phyloP scores from a whole-genome alignment of 1,284 basidiomycete species.

The Gomphus bonarii region DNA sequence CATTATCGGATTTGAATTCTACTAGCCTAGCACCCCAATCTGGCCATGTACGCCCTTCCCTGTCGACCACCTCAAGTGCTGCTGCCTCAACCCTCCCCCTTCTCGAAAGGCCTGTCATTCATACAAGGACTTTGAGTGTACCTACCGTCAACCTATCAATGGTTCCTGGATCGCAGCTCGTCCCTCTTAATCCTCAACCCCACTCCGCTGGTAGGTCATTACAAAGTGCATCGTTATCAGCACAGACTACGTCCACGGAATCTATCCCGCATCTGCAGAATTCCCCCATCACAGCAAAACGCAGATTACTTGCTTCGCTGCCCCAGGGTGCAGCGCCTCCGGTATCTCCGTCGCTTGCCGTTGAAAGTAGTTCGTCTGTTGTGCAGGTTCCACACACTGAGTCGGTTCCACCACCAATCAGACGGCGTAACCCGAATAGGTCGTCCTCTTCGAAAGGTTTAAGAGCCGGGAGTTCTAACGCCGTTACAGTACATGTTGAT shows the following conservation, averaged over 20 bases:
- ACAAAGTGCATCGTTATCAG: background rate
- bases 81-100: constrained; percentile 1
- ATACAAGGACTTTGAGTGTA: background rate
- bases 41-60: background rate
- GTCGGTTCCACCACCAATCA: background rate
- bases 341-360: background rate
- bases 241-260: background rate
- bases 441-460: background rate
- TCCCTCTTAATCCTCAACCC: background rate
- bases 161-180: background rate
- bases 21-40: background rate
- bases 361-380: background rate
- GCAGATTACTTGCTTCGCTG: background rate
- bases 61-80: constrained; percentile 6
- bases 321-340: constrained; percentile 2
- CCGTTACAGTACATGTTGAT: background rate
- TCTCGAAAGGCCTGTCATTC: constrained; percentile 5
- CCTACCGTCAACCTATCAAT: background rate
- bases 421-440: background rate
- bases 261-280: background rate
- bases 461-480: background rate
- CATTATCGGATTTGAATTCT: background rate
- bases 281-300: background rate
- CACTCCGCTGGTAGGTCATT: background rate
- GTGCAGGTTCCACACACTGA: background rate